Evolutionary conservation across 768 basidiomycete genomes (phyloP).

Genomic region (Lentinus tigrinus): DNA sequence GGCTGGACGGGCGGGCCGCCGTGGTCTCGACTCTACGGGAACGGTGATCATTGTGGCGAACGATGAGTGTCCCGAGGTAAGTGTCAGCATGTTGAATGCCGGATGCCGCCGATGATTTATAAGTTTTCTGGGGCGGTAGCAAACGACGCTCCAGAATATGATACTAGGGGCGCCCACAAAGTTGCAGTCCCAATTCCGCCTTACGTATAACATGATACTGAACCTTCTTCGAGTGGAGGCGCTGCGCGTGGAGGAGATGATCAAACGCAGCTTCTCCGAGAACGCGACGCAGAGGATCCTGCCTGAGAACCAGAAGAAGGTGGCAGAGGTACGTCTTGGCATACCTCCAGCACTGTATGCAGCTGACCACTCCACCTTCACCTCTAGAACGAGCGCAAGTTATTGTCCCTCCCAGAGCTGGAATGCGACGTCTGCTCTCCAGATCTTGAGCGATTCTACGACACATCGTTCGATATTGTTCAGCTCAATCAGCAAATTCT

Average conservation of each 20-base stretch:
- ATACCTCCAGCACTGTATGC: conserved; percentile 3
- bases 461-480: conserved; percentile 61
- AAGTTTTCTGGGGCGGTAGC: conserved; percentile 40
- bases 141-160: conserved; percentile 77
- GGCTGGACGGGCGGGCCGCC: conserved; percentile 96
- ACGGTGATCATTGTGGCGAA: conserved; percentile 90
- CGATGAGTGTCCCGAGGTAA: conserved; percentile 84
- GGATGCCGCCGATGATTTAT: not conserved
- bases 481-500: conserved; percentile 63
- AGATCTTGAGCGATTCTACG: conserved; percentile 79
- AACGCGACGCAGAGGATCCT: conserved; percentile 90
- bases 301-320: conserved; percentile 90
- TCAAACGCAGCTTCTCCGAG: conserved; percentile 98
- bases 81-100: conserved; percentile 13
- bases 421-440: conserved; percentile 65
- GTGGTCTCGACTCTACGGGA: conserved; percentile 92
- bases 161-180: conserved; percentile 93
- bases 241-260: conserved; percentile 97
- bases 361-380: conserved; percentile 4
- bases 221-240: conserved; percentile 96
- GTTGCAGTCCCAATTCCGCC: conserved; percentile 91
- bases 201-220: conserved; percentile 99
- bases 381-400: conserved; percentile 65
- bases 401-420: conserved; percentile 63
- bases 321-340: conserved; percentile 58